Evolutionary conservation across 2,329 filamentous ascomycete genomes (phyloP).

Genomic region (Phialemonium atrogriseum): DNA sequence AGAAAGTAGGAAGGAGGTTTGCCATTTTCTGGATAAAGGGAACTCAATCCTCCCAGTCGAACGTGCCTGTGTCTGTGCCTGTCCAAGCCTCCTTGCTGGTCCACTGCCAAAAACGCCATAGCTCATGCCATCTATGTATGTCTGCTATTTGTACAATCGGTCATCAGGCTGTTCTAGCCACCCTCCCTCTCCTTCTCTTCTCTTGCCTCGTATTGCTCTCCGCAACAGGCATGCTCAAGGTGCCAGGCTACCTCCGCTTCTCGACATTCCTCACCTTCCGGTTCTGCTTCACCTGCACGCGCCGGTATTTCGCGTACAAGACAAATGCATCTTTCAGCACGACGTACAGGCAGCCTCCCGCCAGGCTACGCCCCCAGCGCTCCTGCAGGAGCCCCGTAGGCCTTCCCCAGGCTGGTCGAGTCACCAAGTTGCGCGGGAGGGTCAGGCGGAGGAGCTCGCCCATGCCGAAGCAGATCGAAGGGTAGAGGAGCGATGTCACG

Average conservation of each 20-base stretch:
- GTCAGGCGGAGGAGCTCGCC: conserved; percentile 64
- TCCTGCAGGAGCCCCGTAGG: conserved; percentile 64
- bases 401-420: conserved; percentile 21
- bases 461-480: conserved; percentile 68
- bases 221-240: too few relatives aligned
- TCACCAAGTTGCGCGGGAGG: conserved; percentile 62
- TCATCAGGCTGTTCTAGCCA: too few relatives aligned
- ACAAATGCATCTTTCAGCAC: conserved; percentile 64
- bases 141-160: too few relatives aligned
- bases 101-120: too few relatives aligned
- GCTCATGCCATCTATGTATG: too few relatives aligned
- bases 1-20: too few relatives aligned
- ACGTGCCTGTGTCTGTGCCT: too few relatives aligned
- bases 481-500: conserved; percentile 61
- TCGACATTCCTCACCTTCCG: conserved; percentile 21
- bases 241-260: conserved; percentile 2
- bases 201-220: too few relatives aligned
- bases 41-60: too few relatives aligned
- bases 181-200: too few relatives aligned
- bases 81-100: too few relatives aligned
- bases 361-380: conserved; percentile 80
- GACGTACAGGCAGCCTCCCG: conserved; percentile 83
- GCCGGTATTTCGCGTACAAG: conserved; percentile 56
- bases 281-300: conserved; percentile 45
- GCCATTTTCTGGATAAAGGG: too few relatives aligned